These are phyloP conservation scores for Fusarium buharicum DNA, from an alignment of 2,329 filamentous ascomycete species.

Conservation along the genomic window DNA sequence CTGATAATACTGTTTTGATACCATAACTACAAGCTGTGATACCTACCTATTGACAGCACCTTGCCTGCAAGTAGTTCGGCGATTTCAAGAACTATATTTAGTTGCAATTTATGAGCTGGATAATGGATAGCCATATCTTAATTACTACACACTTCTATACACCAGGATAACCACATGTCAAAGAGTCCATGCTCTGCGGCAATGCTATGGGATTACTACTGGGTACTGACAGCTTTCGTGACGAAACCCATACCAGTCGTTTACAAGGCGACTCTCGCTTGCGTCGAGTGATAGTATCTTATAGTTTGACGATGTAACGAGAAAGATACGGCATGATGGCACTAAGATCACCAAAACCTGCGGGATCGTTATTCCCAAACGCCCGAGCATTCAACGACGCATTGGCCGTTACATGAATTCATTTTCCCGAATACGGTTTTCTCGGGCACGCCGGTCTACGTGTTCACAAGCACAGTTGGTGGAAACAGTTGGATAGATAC, in stretches of 20 bases:
- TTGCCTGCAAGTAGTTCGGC: neutral
- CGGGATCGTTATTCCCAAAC: neutral
- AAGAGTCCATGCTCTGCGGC: too few species aligned
- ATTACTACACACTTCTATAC: too few species aligned
- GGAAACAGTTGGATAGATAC: neutral
- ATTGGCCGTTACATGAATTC: neutral
- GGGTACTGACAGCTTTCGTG: too few species aligned
- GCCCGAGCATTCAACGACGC: too few species aligned
- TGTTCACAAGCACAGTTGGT: neutral
- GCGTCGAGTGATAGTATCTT: conserved; percentile 5
- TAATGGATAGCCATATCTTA: too few species aligned
- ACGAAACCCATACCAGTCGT: too few species aligned
- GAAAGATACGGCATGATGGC: conserved; percentile 1
- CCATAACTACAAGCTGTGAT: conserved; percentile 12
- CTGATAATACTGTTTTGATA: conserved; percentile 21
- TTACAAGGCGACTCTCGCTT: too few species aligned
- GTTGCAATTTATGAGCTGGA: neutral
- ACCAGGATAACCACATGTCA: too few species aligned
- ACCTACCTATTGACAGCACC: neutral
- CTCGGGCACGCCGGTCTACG: neutral
- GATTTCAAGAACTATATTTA: neutral
- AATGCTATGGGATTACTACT: too few species aligned
- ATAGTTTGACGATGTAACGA: conserved; percentile 9
- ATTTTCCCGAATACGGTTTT: neutral
- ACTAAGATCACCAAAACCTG: conserved; percentile 6